phyloP scores from a whole-genome alignment of 768 basidiomycete genomes.

The Tricholoma saponaceum region DNA sequence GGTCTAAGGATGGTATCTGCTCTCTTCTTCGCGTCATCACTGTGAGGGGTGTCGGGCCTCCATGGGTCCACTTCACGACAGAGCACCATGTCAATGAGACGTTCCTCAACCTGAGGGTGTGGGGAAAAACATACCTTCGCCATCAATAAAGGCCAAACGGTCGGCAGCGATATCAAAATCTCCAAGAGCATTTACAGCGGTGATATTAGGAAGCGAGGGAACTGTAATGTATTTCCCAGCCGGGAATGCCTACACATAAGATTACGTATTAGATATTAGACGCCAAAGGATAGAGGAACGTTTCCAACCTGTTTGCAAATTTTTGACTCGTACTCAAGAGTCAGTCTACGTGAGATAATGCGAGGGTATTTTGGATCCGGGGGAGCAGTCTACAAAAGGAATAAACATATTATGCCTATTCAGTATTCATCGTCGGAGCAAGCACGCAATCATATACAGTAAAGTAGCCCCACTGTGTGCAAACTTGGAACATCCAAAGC shows the following conservation, averaged over 20 bases:
- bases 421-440: background rate
- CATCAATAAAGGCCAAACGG: constrained; percentile 84
- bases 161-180: constrained; percentile 79
- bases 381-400: constrained; percentile 56
- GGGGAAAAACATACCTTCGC: constrained; percentile 50
- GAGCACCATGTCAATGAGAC: background rate
- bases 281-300: background rate
- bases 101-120: background rate
- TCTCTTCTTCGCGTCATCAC: constrained; percentile 62
- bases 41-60: constrained; percentile 84
- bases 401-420: background rate
- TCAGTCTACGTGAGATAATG: constrained; percentile 77
- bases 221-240: constrained; percentile 74
- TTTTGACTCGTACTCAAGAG: constrained; percentile 65
- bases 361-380: constrained; percentile 65
- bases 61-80: constrained; percentile 73
- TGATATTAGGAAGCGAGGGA: constrained; percentile 73
- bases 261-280: background rate
- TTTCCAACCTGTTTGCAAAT: constrained; percentile 55
- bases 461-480: constrained; percentile 96
- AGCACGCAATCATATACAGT: constrained; percentile 45
- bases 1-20: constrained; percentile 71
- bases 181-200: constrained; percentile 79
- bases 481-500: constrained; percentile 87
- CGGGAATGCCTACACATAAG: constrained; percentile 55